phyloP scores from a whole-genome alignment of 2,329 filamentous ascomycete genomes.

The Periconia sp. region DNA sequence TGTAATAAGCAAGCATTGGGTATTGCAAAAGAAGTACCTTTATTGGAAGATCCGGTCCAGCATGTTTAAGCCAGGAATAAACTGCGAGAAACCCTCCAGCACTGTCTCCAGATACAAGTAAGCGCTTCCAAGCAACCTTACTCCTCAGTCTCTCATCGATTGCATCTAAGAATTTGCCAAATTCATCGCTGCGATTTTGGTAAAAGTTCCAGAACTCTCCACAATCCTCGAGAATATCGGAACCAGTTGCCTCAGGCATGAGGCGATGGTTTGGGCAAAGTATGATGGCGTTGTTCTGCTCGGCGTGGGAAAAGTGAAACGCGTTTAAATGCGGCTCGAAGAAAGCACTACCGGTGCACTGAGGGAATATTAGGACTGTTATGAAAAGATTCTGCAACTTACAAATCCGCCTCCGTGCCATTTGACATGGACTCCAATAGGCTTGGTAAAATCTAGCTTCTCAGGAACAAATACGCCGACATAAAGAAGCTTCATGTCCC shows the following conservation, averaged over 20 bases:
- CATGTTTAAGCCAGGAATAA: constrained; percentile 13
- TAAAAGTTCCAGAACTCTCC: constrained; percentile 47
- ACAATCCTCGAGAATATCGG: constrained; percentile 52
- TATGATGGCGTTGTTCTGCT: constrained; percentile 49
- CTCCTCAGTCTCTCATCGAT: constrained; percentile 14
- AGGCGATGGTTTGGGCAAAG: constrained; percentile 54
- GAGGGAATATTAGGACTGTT: background rate
- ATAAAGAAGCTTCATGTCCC: background rate
- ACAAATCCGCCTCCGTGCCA: constrained; percentile 5
- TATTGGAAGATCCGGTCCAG: background rate
- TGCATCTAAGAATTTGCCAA: background rate
- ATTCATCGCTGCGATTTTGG: background rate
- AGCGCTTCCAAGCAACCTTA: constrained; percentile 15
- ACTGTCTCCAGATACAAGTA: constrained; percentile 34
- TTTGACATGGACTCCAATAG: background rate
- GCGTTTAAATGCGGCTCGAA: constrained; percentile 2
- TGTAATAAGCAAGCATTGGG: constrained; percentile 6
- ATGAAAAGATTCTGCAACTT: background rate
- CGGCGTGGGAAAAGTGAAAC: constrained; percentile 33
- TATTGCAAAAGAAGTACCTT: constrained; percentile 2
- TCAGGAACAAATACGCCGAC: constrained; percentile 1
- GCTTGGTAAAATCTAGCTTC: background rate
- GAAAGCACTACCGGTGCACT: constrained; percentile 1
- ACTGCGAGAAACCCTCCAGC: constrained; percentile 36
- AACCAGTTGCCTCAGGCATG: constrained; percentile 50